Base-by-base conservation (phyloP, 2,329 filamentous ascomycete genomes). In the Ophiostoma ulmi region DNA sequence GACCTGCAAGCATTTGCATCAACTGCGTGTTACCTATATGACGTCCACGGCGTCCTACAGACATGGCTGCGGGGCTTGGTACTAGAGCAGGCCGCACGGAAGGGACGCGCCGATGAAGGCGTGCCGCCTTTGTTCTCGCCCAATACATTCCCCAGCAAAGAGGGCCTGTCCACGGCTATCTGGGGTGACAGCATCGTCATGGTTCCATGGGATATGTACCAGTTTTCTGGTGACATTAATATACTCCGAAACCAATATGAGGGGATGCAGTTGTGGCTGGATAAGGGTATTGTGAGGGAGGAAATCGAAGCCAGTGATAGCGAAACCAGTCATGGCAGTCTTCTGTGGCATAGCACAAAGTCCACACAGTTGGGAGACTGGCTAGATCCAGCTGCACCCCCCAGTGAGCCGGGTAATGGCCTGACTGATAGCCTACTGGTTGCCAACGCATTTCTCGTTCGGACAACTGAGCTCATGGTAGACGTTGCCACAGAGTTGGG, bases 1-100 rank as follows among this genome's bases (percentile, higher is more conserved):
- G 83, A 86, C 72, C 78, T 80, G 3, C 52, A 55, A 13, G 52
- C 52, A 3, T 55, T 55, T 13, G 52, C 52, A n/a, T 55, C 52
- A 14, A 55, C 52, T 55, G 52, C 52, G 8, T 55, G 52, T 11
- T 55, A 55, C 11, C n/a, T 58, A 26, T 58, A 58, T 13, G 52
- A 58, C 52, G 52, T 58, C n/a, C 52, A 58, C 52, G 52, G n/a
- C n/a, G 7, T 58, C 7, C 52, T 58, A 1, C n/a, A 26, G 5
- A 58, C 52, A 5, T 58, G 52, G 52, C 22, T 58, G n/a, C 52
- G n/a, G n/a, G 52, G 52, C 6, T 5, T 58, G 7, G 52, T 8
- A 26, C 11, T 26, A 26, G 52, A 58, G 22, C 52, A 58, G 52
- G n/a, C 52, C 2, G 52, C 52, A 1, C 52, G 52, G 6, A 58